Evolutionary conservation across 768 basidiomycete species (phyloP), one percentile per base, ranked within the genome.

Genomic region (Kwoniella sp.): DNA sequence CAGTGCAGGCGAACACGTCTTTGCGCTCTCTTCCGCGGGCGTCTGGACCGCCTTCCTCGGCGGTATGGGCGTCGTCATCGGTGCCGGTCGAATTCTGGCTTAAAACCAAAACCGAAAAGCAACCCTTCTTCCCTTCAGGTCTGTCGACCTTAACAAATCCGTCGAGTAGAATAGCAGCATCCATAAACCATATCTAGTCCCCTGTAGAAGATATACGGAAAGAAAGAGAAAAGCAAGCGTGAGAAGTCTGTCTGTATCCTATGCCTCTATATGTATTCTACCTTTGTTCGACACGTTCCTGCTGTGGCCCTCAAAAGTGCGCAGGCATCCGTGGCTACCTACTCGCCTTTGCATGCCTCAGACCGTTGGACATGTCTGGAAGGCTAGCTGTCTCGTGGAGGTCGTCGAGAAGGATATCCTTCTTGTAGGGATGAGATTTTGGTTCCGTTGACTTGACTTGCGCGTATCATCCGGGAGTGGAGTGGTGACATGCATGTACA

Each of bases 11-110:
- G 22, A 56, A 25, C 65, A 40, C 47, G 33, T 25, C 47, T 36
- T 54, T 44, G 7, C 61, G 12, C 51, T 58, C 2, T 36, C 65
- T 9, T 51, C 46, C 27, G 26, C 56, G 27, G 54, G 44, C 15
- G 40, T 61, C 37, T 65, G 64, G 64, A 47, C 60, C 19, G 56
- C 64, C 22, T 47, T 65, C 44, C 64, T 65, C 33, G 68, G 68
- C 25, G 64, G 44, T 15, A 52, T 56, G 4, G 65, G 64, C 33
- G 50, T 65, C 22, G 64, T 61, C 47, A 22, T 69, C 26, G 68
- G 68, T 10, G 60, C 56, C 9, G 64, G 53, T 44, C 30, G 55
- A 37, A 57, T 68, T 22, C 48, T 68, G 26, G 68, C 63, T 59
- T 67, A 63, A 37, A 33, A 49, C 36, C 26, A 21, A 33, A 21